Conservation (phyloP, 1,284 basidiomycete genomes). For the Schizophyllum amplum region DNA sequence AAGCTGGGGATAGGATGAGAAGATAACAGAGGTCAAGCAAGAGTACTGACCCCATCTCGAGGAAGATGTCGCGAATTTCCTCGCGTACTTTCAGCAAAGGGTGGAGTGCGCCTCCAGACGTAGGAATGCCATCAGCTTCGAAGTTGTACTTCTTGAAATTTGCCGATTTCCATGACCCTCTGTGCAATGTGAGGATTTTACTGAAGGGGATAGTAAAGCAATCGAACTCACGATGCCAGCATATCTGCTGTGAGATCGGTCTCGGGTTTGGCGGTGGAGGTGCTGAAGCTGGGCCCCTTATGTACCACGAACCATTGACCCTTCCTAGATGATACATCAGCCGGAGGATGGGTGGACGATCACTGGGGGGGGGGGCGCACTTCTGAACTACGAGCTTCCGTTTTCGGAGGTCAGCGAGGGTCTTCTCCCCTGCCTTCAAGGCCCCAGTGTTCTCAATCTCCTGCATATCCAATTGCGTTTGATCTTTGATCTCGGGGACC, state of each 20-base stretch:
- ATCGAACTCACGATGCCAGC: conserved; percentile 70
- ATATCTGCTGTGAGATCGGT: conserved; percentile 97
- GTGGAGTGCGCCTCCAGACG: conserved; percentile 88
- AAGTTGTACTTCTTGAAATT: conserved; percentile 99
- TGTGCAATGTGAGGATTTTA: conserved; percentile 22
- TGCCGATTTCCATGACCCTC: conserved; percentile 87
- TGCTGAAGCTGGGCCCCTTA: conserved; percentile 87
- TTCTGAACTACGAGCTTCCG: conserved; percentile 79
- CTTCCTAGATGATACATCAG: conserved; percentile 53
- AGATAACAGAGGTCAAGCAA: not conserved
- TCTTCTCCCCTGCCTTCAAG: conserved; percentile 67
- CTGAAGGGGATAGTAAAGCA: conserved; percentile 5
- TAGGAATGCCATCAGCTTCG: conserved; percentile 88
- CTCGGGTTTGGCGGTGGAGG: conserved; percentile 92
- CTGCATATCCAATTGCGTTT: conserved; percentile 68
- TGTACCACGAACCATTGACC: conserved; percentile 88
- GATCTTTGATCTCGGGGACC: conserved; percentile 62
- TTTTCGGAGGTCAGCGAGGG: conserved; percentile 82
- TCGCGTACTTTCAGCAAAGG: conserved; percentile 97
- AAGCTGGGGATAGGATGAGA: conserved; percentile 52
- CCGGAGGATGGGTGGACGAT: conserved; percentile 7
- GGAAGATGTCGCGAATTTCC: conserved; percentile 96
- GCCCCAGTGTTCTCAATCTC: conserved; percentile 72
- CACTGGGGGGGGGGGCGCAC: conserved; percentile 26
- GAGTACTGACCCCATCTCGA: conserved; percentile 89